Base-by-base conservation (phyloP, 306 rosid genomes). In the Leucaena leucocephala region DNA sequence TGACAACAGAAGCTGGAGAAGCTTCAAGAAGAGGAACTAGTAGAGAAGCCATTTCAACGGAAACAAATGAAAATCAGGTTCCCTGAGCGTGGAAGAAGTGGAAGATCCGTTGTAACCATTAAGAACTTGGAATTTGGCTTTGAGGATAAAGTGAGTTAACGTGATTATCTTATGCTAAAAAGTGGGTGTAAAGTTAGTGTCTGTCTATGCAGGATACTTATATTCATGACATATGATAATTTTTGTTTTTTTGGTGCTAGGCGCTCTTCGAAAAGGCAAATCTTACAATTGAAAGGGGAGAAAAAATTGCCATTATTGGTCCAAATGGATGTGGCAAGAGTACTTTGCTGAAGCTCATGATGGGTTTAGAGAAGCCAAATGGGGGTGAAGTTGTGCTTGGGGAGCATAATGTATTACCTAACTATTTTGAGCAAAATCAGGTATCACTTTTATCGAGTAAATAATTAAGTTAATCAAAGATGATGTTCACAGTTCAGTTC, bases 311-410 rank as follows among this genome's bases (percentile, higher is more conserved):
- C 79, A 88, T 95, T 70, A 78, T 95, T 85, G 98, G 98, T 73
- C 98, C 98, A 75, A 95, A 95, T 90, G 98, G 98, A 76, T 92
- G 98, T 84, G 98, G 98, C 86, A 95, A 95, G 84, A 95, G 98
- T 86, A 88, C 97, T 54, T 88, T 95, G 90, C 91, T 95, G 76
- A 95, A 92, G 88, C 83, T 95, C 81, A 87, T 92, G 63, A 87
- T 92, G 98, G 98, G 98, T 69, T 85, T 95, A 62, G 91, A 88
- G 84, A 93, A 91, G 85, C 93, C 97, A 65, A 73, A 15, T 48
- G 78, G 88, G 21, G 98, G 98, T 72, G 98, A 92, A 85, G 89
- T 92, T 75, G 76, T 87, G 77, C 89, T 91, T 80, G 98, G 98
- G 77, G 98, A 92, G 96, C 98, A 95, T 77, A 90, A 91, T 71